Conservation (phyloP, 768 basidiomycete genomes). For the Lactarius hatsudake region DNA sequence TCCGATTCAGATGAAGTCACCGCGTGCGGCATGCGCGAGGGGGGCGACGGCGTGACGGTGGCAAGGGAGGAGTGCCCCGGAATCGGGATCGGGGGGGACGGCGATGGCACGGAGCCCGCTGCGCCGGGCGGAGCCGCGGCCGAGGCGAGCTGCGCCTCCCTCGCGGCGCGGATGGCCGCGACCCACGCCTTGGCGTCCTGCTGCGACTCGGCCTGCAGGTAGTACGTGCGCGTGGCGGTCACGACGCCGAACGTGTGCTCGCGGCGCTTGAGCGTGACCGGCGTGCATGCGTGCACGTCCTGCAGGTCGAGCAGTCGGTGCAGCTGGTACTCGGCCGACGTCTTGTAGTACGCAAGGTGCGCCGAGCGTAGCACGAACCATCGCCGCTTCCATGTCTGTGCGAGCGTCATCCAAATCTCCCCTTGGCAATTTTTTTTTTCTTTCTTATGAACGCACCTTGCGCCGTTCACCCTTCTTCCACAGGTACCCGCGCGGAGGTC, state of each 20-base stretch:
- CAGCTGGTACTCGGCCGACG: slow-evolving; percentile 88
- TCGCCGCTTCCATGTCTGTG: slow-evolving; percentile 97
- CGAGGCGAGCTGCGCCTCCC: slow-evolving; percentile 54
- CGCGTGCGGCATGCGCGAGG: slow-evolving; percentile 42
- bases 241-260: slow-evolving; percentile 88
- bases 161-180: slow-evolving; percentile 70
- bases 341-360: slow-evolving; percentile 97
- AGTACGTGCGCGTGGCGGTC: slow-evolving; percentile 85
- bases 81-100: slow-evolving; percentile 52
- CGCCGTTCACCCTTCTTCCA: slow-evolving; percentile 98
- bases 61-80: slow-evolving; percentile 36
- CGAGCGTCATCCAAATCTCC: neutral
- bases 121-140: neutral
- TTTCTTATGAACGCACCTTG: slow-evolving; percentile 70
- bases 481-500: slow-evolving; percentile 91
- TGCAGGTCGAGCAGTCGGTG: slow-evolving; percentile 82
- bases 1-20: slow-evolving; percentile 81
- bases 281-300: slow-evolving; percentile 88
- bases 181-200: slow-evolving; percentile 86
- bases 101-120: slow-evolving; percentile 32
- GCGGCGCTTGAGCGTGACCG: slow-evolving; percentile 86
- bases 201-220: slow-evolving; percentile 73
- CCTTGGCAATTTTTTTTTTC: neutral
- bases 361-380: slow-evolving; percentile 96
- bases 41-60: slow-evolving; percentile 49